These are phyloP conservation scores for Chytridiales sp. DNA, from an alignment of 371 early-diverging fungal species.

Conservation along the genomic window DNA sequence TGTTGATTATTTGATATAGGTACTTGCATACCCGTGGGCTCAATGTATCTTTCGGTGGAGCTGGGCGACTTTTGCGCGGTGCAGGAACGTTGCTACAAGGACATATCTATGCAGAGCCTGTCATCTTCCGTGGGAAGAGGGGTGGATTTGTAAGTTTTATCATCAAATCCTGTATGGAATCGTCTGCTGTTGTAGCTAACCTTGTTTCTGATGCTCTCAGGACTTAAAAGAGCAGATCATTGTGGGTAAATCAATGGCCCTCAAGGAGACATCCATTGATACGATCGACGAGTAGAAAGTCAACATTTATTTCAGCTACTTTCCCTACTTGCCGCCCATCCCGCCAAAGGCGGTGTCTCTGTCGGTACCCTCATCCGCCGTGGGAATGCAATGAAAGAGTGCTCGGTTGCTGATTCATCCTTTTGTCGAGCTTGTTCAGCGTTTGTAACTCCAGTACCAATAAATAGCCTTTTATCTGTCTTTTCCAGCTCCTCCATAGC, in stretches of 20 bases:
- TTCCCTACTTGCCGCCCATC: constrained; percentile 27
- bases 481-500: constrained; percentile 45
- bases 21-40: constrained; percentile 39
- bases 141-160: neutral
- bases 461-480: constrained; percentile 37
- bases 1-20: constrained; percentile 16
- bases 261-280: constrained; percentile 29
- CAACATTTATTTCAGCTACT: constrained; percentile 1
- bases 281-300: constrained; percentile 6
- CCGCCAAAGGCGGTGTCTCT: constrained; percentile 37
- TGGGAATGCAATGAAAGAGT: constrained; percentile 32
- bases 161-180: neutral
- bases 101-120: constrained; percentile 41
- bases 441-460: constrained; percentile 24
- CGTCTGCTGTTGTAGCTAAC: neutral
- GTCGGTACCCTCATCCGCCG: constrained; percentile 40
- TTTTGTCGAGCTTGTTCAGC: neutral
- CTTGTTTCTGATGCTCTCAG: constrained; percentile 1
- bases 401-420: neutral
- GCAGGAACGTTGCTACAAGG: constrained; percentile 21
- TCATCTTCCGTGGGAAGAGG: constrained; percentile 24
- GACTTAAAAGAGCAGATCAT: constrained; percentile 36
- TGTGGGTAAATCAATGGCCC: constrained; percentile 31
- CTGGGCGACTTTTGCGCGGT: neutral
- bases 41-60: constrained; percentile 31